Percentiles rank a stretch among this genome's conserved stretches.
Conservation (phyloP, 2,329 filamentous ascomycete genomes). For the Calonectria leucothoes region DNA sequence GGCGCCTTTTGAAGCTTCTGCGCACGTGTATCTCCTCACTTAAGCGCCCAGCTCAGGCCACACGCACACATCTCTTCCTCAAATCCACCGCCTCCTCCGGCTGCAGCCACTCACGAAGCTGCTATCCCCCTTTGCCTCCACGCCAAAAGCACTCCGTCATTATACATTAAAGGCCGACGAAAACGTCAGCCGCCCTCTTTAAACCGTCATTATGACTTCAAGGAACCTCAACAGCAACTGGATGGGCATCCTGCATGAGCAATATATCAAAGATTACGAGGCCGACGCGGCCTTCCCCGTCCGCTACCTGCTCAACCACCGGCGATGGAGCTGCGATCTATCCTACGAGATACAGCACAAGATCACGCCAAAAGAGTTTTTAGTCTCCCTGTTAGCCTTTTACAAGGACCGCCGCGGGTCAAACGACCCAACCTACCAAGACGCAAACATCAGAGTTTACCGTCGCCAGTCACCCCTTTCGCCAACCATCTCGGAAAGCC, state of each 20-base stretch:
- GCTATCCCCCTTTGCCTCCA: background rate
- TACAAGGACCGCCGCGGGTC: background rate
- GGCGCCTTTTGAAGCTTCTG: background rate
- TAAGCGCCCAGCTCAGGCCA: background rate
- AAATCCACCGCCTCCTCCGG: background rate
- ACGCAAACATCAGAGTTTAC: background rate
- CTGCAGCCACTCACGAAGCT: background rate
- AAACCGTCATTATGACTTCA: conserved; percentile 15
- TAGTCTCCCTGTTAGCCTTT: background rate
- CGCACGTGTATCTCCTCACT: conserved; percentile 6
- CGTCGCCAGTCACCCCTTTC: background rate
- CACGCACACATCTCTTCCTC: background rate
- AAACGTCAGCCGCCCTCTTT: background rate
- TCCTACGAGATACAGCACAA: background rate
- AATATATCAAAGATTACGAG: conserved; percentile 28
- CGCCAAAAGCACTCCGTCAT: background rate
- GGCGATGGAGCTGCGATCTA: background rate
- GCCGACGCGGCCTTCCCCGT: conserved; percentile 37
- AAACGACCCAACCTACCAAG: background rate
- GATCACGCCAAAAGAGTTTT: background rate
- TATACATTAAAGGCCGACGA: background rate
- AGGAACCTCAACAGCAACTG: conserved; percentile 33
- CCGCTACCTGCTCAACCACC: conserved; percentile 36
- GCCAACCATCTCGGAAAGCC: background rate
- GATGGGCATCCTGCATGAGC: conserved; percentile 24